These are phyloP conservation scores for Inga leiocalycina DNA, from an alignment of 306 rosid species.

Conservation along the genomic window DNA sequence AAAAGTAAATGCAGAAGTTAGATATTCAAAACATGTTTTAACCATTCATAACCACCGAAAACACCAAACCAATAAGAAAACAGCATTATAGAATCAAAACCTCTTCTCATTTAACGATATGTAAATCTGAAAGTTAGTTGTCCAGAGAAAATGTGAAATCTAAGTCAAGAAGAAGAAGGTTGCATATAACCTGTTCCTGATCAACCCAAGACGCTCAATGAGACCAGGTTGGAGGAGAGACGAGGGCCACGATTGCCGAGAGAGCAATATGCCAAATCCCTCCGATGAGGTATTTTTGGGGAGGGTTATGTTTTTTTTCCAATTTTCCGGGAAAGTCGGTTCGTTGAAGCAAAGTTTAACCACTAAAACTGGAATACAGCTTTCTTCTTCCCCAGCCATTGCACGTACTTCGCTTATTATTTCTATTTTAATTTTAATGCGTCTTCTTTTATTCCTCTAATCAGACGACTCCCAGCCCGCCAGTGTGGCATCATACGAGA, in stretches of 20 bases:
- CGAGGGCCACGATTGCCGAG: background rate
- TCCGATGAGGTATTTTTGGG: slow-evolving; percentile 2
- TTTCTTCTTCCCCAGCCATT: background rate
- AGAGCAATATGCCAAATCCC: background rate
- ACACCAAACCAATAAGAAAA: background rate
- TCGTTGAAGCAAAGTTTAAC: slow-evolving; percentile 1
- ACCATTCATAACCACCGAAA: background rate
- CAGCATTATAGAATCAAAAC: background rate
- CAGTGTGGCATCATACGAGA: background rate
- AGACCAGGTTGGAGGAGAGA: background rate
- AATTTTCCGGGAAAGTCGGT: slow-evolving; percentile 22
- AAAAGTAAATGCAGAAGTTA: background rate
- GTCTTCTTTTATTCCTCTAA: slow-evolving; percentile 18
- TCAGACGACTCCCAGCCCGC: background rate
- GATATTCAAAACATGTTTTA: background rate
- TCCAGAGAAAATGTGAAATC: background rate
- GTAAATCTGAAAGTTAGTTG: background rate
- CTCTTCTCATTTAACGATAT: background rate
- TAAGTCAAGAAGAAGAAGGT: background rate
- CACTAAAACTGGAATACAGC: background rate
- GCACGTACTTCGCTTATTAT: slow-evolving; percentile 20
- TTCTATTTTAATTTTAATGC: slow-evolving; percentile 33
- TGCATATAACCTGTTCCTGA: background rate
- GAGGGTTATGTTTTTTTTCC: background rate
- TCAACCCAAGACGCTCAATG: background rate